These are phyloP conservation scores for Cyclotella atomus DNA, from an alignment of 108 stramenopile genomes.

Conservation along the genomic window DNA sequence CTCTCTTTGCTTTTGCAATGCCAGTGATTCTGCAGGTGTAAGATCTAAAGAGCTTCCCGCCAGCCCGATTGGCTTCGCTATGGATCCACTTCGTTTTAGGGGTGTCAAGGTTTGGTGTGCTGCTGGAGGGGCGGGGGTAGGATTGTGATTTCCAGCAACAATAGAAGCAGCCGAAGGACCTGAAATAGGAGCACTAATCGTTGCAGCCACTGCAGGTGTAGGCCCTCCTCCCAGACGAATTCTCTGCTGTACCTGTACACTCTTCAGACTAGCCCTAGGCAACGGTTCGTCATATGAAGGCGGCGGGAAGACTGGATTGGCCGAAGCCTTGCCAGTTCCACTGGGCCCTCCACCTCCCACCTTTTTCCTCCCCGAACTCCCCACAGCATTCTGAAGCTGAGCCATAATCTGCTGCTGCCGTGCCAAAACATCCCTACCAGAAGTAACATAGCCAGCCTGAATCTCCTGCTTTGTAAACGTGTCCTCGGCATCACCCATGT, in stretches of 20 bases:
- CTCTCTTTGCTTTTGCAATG: conserved; percentile 44
- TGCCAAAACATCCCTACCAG: conserved; percentile 84
- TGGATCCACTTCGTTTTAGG: conserved; percentile 59
- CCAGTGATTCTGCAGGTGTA: conserved; percentile 42
- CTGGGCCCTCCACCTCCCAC: conserved; percentile 89
- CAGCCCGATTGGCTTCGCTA: conserved; percentile 35
- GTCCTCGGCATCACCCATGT: conserved; percentile 95
- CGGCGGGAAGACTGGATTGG: conserved; percentile 83
- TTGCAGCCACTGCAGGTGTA: conserved; percentile 1
- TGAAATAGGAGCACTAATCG: not conserved
- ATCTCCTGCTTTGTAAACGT: conserved; percentile 94
- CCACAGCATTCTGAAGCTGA: conserved; percentile 62
- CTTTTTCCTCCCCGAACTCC: conserved; percentile 57
- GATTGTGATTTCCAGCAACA: conserved; percentile 66
- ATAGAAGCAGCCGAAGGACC: conserved; percentile 73
- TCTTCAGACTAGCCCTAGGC: conserved; percentile 51
- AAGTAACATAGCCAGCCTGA: conserved; percentile 92
- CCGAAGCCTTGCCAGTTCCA: conserved; percentile 71
- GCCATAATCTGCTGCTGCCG: conserved; percentile 87
- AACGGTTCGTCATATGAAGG: conserved; percentile 85
- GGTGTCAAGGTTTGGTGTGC: conserved; percentile 82
- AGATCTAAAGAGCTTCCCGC: conserved; percentile 44
- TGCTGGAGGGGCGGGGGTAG: conserved; percentile 61
- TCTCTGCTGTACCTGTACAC: conserved; percentile 12
- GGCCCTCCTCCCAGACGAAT: conserved; percentile 5